Conservation (phyloP, 768 basidiomycete species). For the Lactifluus subvellereus region DNA sequence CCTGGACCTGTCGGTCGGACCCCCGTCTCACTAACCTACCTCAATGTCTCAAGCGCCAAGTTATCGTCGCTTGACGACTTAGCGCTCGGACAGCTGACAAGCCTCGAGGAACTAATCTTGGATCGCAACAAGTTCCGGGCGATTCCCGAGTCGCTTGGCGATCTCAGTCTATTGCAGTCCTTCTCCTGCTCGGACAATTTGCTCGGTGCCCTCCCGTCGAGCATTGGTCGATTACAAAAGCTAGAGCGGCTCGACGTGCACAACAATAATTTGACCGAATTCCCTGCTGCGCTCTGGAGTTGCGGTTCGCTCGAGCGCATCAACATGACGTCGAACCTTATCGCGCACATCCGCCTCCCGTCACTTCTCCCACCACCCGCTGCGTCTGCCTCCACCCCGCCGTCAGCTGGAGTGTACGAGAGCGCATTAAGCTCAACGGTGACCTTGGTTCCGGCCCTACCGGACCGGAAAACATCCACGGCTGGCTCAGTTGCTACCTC, state of each 20-base stretch:
- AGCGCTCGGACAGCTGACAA: slow-evolving; percentile 64
- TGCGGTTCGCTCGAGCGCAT: slow-evolving; percentile 66
- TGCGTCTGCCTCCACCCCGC: neutral
- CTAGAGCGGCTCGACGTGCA: slow-evolving; percentile 80
- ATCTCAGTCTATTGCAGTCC: slow-evolving; percentile 59
- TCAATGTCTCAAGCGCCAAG: slow-evolving; percentile 86
- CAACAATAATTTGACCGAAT: slow-evolving; percentile 77
- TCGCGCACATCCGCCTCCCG: slow-evolving; percentile 67
- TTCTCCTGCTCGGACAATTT: slow-evolving; percentile 92
- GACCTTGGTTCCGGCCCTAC: neutral
- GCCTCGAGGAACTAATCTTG: slow-evolving; percentile 65
- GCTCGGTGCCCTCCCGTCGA: slow-evolving; percentile 65
- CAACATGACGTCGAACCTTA: slow-evolving; percentile 85
- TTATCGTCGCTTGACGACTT: slow-evolving; percentile 76
- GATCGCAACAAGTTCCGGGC: slow-evolving; percentile 83
- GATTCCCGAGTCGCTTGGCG: slow-evolving; percentile 79
- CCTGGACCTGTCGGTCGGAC: slow-evolving; percentile 41
- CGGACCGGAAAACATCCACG: slow-evolving; percentile 43
- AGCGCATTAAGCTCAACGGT: slow-evolving; percentile 16
- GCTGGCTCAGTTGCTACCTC: slow-evolving; percentile 27
- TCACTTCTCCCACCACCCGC: slow-evolving; percentile 31
- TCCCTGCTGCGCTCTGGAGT: slow-evolving; percentile 78
- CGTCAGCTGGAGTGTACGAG: neutral
- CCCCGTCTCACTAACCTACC: slow-evolving; percentile 59
- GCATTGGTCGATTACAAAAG: slow-evolving; percentile 69